Evolutionary conservation across 208 protist species (phyloP).

Genomic region (Trypanosoma brucei): DNA sequence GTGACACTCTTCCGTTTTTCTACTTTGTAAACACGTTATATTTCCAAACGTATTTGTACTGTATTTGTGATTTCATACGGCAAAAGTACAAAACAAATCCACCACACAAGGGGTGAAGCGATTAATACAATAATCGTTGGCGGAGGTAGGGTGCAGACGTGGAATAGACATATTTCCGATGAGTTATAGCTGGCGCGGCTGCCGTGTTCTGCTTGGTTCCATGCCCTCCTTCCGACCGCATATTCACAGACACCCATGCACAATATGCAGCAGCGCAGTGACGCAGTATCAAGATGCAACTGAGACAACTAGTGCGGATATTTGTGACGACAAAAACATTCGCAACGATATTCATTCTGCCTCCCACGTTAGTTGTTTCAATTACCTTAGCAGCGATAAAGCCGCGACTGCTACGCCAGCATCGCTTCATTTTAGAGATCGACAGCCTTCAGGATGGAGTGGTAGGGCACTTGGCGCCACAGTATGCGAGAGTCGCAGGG

Average conservation of each 20-base stretch:
- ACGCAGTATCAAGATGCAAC: not conserved
- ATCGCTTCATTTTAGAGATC: not conserved
- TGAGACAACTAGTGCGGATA: too few relatives aligned
- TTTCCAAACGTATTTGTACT: too few relatives aligned
- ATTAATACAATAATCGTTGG: too few relatives aligned
- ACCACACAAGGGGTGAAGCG: too few relatives aligned
- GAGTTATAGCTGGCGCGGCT: not conserved
- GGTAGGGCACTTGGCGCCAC: not conserved
- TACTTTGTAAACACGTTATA: too few relatives aligned
- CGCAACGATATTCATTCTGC: too few relatives aligned
- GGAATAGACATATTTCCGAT: not conserved
- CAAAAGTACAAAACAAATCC: too few relatives aligned
- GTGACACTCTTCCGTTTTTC: too few relatives aligned
- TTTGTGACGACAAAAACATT: too few relatives aligned
- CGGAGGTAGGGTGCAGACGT: not conserved
- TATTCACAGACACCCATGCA: conserved; percentile 5
- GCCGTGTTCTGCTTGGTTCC: not conserved
- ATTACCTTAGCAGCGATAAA: too few relatives aligned
- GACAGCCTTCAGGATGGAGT: not conserved
- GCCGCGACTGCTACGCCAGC: not conserved
- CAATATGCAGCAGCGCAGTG: not conserved
- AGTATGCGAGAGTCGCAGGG: not conserved
- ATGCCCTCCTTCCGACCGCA: not conserved
- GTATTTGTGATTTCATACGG: too few relatives aligned
- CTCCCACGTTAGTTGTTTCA: too few relatives aligned